Evolutionary conservation across 805 yeast species (phyloP).

Genomic region (Nakazawaea ambrosiae): DNA sequence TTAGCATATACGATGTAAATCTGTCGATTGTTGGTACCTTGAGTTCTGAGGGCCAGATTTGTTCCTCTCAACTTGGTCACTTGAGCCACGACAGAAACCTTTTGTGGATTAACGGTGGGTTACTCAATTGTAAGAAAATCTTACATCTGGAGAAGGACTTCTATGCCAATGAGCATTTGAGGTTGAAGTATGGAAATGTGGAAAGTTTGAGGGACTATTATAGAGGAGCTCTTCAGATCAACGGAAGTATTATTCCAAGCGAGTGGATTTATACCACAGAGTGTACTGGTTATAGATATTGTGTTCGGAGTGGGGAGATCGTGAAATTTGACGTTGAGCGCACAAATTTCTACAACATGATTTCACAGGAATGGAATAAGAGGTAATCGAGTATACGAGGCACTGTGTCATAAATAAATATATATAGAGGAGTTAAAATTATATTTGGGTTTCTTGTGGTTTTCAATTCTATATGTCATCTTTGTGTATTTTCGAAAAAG

Average conservation of each 20-base stretch:
- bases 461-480: no score
- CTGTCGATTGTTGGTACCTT: slow-evolving; percentile 17
- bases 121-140: slow-evolving; percentile 18
- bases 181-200: neutral
- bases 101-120: slow-evolving; percentile 27
- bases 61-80: slow-evolving; percentile 24
- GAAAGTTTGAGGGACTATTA: neutral
- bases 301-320: neutral
- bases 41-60: slow-evolving; percentile 12
- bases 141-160: slow-evolving; percentile 1
- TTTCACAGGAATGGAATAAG: neutral
- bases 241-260: neutral
- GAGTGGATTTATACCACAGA: slow-evolving; percentile 1
- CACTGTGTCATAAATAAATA: no score
- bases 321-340: neutral
- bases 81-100: slow-evolving; percentile 15
- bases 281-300: slow-evolving; percentile 2
- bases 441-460: no score
- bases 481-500: no score
- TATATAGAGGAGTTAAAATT: no score
- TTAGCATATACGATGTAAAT: slow-evolving; percentile 18
- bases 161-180: neutral
- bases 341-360: neutral
- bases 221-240: neutral
- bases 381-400: no score